Conservation (phyloP, 129 eudicot genomes). For the Logfia minima region DNA sequence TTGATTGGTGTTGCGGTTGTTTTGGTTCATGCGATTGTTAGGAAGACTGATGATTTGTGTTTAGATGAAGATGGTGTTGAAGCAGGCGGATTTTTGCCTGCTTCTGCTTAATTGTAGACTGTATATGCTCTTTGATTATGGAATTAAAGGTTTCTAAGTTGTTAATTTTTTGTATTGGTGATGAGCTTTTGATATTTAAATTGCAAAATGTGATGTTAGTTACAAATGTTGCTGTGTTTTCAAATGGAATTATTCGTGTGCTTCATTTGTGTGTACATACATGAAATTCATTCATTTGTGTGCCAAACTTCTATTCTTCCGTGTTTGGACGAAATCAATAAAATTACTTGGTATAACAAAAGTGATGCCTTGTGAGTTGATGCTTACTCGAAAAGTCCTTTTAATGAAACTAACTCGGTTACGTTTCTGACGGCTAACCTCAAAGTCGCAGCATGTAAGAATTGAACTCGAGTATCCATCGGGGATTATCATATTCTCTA, state of each 20-base stretch:
- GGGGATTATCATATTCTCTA: too few relatives aligned
- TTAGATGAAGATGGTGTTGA: conserved; percentile 56
- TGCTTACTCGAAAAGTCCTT: too few relatives aligned
- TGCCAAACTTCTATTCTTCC: too few relatives aligned
- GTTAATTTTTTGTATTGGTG: conserved; percentile 1
- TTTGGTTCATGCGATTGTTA: conserved; percentile 51
- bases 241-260: not conserved
- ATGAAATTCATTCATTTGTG: not conserved
- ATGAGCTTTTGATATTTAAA: not conserved
- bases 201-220: conserved; percentile 12
- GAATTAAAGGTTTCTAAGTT: not conserved
- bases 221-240: not conserved
- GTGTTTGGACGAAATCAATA: too few relatives aligned
- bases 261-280: not conserved
- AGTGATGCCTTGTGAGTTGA: too few relatives aligned
- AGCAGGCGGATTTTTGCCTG: conserved; percentile 42
- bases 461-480: too few relatives aligned
- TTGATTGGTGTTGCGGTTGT: conserved; percentile 51
- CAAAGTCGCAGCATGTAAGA: too few relatives aligned
- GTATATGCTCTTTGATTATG: not conserved
- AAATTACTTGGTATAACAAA: not conserved
- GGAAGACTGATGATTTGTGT: conserved; percentile 68
- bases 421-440: too few relatives aligned
- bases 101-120: conserved; percentile 17
- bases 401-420: too few relatives aligned